Base-by-base conservation (phyloP, 768 basidiomycete genomes). In the Obba rivulosa region DNA sequence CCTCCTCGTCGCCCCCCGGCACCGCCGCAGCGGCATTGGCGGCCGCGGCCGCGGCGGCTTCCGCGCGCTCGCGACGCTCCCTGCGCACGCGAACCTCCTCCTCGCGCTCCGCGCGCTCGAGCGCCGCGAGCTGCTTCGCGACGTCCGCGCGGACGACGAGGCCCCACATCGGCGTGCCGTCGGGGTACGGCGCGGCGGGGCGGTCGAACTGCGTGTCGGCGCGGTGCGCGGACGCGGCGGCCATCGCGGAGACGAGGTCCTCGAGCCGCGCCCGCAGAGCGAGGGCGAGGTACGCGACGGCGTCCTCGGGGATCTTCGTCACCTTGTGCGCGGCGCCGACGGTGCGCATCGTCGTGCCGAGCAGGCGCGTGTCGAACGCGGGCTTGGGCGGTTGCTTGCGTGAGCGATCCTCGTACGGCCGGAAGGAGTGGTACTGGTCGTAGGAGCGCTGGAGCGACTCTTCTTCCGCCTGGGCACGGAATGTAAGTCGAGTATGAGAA, bases 41-140 rank as follows among this genome's bases (percentile, higher is more conserved):
- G 1, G 83, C 76, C 52, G 85, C 83, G 0, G 83, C 83, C 4
- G 85, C 83, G 0, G 83, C 79, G 58, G 83, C 72, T 34, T 90
- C 87, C 8, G 75, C 76, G 14, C 89, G 75, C 58, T 90, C 85
- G 61, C 86, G 91, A 40, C 92, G 70, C 64, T 92, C 89, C 45
- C 85, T 68, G 38, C 91, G 73, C 40, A 86, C 67, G 50, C 73
- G 74, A 62, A 78, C 76, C 67, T 95, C 92, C 45, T 95, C 92
- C 56, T 92, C 92, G 41, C 88, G 70, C 59, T 94, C 91, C 8
- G 76, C 75, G 51, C 78, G 80, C 66, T 95, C 92, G 23, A 95
- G 66, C 14, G 78, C 79, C 0, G 76, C 74, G 0, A 92, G 70
- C 66, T 90, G 85, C 64, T 90, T 92, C 22, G 77, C 82, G 8